Base-by-base conservation (phyloP, 2,329 filamentous ascomycete genomes). In the Dryadomyces sulphureus region DNA sequence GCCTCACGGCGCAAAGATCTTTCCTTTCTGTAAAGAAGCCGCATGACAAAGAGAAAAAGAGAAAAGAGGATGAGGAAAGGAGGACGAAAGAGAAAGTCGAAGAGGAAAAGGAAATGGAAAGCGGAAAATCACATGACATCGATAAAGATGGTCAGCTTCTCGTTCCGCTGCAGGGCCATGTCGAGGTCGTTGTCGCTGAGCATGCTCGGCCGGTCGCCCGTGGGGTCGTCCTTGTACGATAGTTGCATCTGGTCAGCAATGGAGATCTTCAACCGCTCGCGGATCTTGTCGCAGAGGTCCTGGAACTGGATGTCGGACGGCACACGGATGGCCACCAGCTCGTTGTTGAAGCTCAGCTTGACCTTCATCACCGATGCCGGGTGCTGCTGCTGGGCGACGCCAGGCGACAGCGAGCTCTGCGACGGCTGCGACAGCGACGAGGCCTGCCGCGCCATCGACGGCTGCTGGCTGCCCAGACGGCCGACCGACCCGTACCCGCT, bases 331-430 rank as follows among this genome's bases (percentile, higher is more conserved):
- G 92, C 84, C 54, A 95, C 90, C 47, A 93, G 77, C 54, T 95
- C 90, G 50, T 89, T 83, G 53, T 90, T 84, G 66, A 87, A 95
- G 66, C 85, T 92, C 45, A 95, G 82, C 66, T 96, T 96, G 60
- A 96, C 84, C 63, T 95, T 96, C 68, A 95, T 81, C 4, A 77
- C 73, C 7, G 72, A 65, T 7, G 65, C 58, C 30, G 62, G 34
- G 7, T 7, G 27, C 27, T 30, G 60, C 46, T 69, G 64, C 50
- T 69, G 64, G 50, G 63, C 65, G 44, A 70, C 60, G 17, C 64
- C 68, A 1, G 69, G 68, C 9, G 69, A 69, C 48, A 79, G 62
- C 6, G 73, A 81, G 34, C 71, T 73, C 43, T 75, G 70, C 0
- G 72, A 73, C 6, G 70, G 69, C 46, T 73, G 72, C 3, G 69